These are phyloP conservation scores for Hymenoscyphus fraxineus DNA, from an alignment of 2,329 filamentous ascomycete species.

Conservation along the genomic window DNA sequence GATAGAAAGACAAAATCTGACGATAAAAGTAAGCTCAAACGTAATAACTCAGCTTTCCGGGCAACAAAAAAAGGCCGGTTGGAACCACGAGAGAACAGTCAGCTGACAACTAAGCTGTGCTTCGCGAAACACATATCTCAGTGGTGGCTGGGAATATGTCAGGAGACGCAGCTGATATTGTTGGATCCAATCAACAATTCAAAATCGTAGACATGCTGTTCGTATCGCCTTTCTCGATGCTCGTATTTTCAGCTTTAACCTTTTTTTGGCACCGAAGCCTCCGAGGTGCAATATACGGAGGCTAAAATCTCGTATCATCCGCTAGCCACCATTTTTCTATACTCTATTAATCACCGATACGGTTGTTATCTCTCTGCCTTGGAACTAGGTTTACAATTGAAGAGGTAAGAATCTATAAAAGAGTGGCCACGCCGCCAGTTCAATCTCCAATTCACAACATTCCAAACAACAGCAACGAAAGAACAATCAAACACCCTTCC, in stretches of 20 bases:
- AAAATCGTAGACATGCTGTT: not conserved
- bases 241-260: not conserved
- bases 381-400: not conserved
- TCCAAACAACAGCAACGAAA: not conserved
- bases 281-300: not conserved
- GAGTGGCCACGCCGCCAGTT: not conserved
- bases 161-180: not conserved
- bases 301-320: not conserved
- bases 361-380: not conserved
- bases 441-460: not conserved
- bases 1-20: no score
- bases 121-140: not conserved
- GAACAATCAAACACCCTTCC: not conserved
- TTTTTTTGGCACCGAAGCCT: not conserved
- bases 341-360: not conserved
- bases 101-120: not conserved
- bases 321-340: not conserved
- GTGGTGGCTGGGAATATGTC: not conserved
- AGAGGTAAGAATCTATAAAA: not conserved
- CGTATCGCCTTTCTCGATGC: not conserved
- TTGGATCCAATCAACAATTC: not conserved
- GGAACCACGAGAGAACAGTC: not conserved
- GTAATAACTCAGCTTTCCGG: not conserved
- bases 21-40: not conserved
- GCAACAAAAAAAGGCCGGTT: not conserved